These are phyloP conservation scores for Fusarium sulawesiense DNA, from an alignment of 2,329 filamentous ascomycete species.

Conservation along the genomic window DNA sequence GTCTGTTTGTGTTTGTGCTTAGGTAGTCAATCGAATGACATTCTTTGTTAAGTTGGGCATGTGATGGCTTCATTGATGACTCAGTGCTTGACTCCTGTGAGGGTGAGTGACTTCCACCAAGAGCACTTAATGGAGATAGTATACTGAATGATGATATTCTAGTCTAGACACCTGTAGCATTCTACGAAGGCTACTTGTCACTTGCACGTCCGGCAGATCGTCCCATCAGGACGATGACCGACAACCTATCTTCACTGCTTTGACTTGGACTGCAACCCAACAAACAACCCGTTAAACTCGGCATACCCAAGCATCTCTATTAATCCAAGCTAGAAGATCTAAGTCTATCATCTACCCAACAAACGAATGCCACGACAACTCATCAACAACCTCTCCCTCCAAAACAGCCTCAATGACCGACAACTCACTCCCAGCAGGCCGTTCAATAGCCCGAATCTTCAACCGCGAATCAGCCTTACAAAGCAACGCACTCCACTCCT, in stretches of 20 bases:
- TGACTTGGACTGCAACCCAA: no score
- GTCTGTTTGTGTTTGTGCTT: no score
- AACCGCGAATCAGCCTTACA: conserved; percentile 6
- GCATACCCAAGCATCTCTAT: background rate
- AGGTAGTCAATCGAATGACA: background rate
- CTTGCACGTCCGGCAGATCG: background rate
- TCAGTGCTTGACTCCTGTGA: fast-evolving
- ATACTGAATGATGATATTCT: background rate
- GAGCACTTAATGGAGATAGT: fast-evolving
- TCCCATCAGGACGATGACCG: background rate
- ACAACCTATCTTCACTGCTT: background rate
- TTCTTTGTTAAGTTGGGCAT: fast-evolving
- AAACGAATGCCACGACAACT: background rate
- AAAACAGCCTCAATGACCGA: conserved; percentile 25
- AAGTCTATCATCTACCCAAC: background rate
- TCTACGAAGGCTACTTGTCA: background rate
- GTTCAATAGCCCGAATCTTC: conserved; percentile 16
- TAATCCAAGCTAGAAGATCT: background rate
- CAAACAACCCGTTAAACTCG: no score
- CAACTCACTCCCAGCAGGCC: conserved; percentile 28
- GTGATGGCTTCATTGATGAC: background rate
- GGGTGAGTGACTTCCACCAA: fast-evolving
- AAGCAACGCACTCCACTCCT: conserved; percentile 26
- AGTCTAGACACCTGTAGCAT: no score
- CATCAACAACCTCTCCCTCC: background rate